Evolutionary conservation across 2,329 filamentous ascomycete species (phyloP), one percentile per base, ranked within the genome.

Genomic region (Daldinia sp.): DNA sequence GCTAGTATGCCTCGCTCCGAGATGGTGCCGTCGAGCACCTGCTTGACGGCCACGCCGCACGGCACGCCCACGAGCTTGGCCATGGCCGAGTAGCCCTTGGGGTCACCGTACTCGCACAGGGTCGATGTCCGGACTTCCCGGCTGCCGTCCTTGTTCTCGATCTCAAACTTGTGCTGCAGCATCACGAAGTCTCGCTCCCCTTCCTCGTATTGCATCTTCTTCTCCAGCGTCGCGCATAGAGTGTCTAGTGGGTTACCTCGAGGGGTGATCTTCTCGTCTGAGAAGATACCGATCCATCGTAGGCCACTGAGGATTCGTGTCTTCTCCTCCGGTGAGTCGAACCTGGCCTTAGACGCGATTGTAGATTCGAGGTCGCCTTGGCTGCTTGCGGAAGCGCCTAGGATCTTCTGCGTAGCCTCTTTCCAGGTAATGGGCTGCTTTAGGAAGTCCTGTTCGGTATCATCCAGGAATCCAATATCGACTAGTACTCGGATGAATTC

Each of bases 401-500:
- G 81, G 71, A 97, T 87, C 82, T 91, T 88, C 77, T 92, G 84
- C 46, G 93, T 94, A 23, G 92, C 93, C 73, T 97, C 92, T 80
- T 92, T 93, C 94, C 94, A 98, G 67, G 91, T 76, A 59, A 91
- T 86, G 39, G 90, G 83, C 72, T 87, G 81, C 78, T 89, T 90
- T 77, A 95, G 87, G 82, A 86, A 87, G 74, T 88, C 85, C 68
- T 88, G 83, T 71, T 87, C 82, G 53, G 88, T 87, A 65, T 97
- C 93, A 64, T 86, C 88, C 51, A 98, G 87, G 88, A 97, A 97
- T 72, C 93, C 94, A 71, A 94, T 92, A 78, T 97, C 92, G 68
- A 97, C 93, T n/a, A 98, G 89, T 35, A 90, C 89, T 79, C 91
- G 91, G 83, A 98, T 89, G 81, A 97, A 94, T 79, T 96, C 88